phyloP scores from a whole-genome alignment of 2,329 filamentous ascomycete species.

The Ophiocordyceps unilateralis region DNA sequence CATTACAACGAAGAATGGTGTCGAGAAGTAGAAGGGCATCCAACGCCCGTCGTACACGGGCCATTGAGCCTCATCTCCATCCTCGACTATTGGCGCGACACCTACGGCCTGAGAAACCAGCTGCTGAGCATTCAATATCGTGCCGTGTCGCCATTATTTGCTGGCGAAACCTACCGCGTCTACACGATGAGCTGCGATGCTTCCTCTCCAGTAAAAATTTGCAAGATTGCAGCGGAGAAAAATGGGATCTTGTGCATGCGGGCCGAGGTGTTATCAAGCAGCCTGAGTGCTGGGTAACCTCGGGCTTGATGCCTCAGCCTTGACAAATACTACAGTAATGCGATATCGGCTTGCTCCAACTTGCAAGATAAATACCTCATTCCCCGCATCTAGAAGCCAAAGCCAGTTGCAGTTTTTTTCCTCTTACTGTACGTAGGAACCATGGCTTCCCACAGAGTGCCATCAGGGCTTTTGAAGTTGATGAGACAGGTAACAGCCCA shows the following conservation, averaged over 20 bases:
- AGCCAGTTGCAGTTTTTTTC: background rate
- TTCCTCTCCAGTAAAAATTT: conserved; percentile 14
- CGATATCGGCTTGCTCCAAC: too few relatives aligned
- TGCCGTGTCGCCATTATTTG: conserved; percentile 54
- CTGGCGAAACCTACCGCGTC: conserved; percentile 45
- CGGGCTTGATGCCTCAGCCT: background rate
- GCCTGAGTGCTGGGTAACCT: background rate
- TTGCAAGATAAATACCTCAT: background rate
- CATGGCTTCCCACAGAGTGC: background rate
- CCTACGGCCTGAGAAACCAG: conserved; percentile 15
- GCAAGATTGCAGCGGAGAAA: conserved; percentile 29
- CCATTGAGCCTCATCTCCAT: conserved; percentile 61
- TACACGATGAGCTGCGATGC: conserved; percentile 26
- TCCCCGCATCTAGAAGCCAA: background rate
- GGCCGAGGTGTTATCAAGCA: background rate
- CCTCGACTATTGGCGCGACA: conserved; percentile 47
- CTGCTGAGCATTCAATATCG: conserved; percentile 39
- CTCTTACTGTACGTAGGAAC: background rate
- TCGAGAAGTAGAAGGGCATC: conserved; percentile 48
- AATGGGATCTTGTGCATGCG: conserved; percentile 8
- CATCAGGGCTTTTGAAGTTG: background rate
- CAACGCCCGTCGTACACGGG: conserved; percentile 59
- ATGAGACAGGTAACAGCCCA: background rate
- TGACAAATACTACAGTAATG: too few relatives aligned
- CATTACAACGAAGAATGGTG: conserved; percentile 60